Evolutionary conservation across 352 stramenopile genomes (phyloP), one percentile per base, ranked within the genome.

Genomic region (Phytophthora boehmeriae): DNA sequence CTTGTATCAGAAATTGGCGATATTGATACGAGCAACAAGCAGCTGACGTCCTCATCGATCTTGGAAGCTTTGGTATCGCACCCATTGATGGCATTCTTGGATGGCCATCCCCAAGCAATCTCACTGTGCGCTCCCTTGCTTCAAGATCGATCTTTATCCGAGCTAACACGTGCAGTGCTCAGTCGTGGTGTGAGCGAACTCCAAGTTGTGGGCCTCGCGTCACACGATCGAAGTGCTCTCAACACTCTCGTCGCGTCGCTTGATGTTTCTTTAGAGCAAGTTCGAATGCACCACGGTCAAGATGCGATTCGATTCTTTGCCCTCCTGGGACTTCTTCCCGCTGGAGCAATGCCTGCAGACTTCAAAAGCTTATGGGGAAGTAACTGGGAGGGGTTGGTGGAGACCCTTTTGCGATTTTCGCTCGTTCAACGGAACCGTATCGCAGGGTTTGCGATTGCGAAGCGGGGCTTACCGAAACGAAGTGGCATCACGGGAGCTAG

Each of bases 21-120:
- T 17, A 81, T 86, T 27, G 54, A 82, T 45, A 57, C 54, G 13
- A 73, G 48, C 9, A 59, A 54, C 0, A n/a, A 45, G 0, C 72
- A 63, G 1, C 58, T 73, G 5, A 67, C 61, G 0, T 71, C 66
- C 6, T 50, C 61, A 4, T 88, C 78, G 0, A 83, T 91, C 14
- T 46, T 90, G 32, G 82, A 92, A 13, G 78, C 66, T 4, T 65
- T 93, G 13, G 74, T 80, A 14, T 68, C 77, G 10, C 85, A 93
- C 46, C 85, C 85, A 56, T 65, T 93, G 23, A 89, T 93, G 76
- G 82, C 82, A 9, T 93, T 91, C 49, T 67, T 93, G 11, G 85
- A 93, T 49, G 85, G 85, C 22, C 85, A 93, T 16, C 85, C 85
- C 11, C 85, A 93, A 61, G 85, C 85, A 13, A 93, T 93, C 49